Percentiles rank a stretch among this genome's conserved stretches.
phyloP scores from a whole-genome alignment of 176 grass and related monocot genomes.

The Lolium multiflorum region DNA sequence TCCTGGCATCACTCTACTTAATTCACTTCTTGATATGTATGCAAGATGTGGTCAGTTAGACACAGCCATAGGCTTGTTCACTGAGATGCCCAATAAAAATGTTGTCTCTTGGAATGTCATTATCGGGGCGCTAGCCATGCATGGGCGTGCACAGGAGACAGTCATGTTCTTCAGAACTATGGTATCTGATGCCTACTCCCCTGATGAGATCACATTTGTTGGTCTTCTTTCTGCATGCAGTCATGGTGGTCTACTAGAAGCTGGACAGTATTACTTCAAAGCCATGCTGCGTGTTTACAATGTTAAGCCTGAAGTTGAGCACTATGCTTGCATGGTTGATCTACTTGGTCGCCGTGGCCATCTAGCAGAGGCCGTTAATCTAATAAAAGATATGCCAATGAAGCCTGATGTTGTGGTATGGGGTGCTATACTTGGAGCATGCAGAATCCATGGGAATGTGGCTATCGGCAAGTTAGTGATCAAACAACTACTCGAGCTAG shows the following conservation, averaged over 20 bases:
- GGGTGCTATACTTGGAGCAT: slow-evolving; percentile 58
- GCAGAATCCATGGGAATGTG: slow-evolving; percentile 57
- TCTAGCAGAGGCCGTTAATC: slow-evolving; percentile 45
- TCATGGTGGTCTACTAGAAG: slow-evolving; percentile 55
- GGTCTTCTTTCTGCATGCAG: slow-evolving; percentile 60
- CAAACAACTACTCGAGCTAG: slow-evolving; percentile 50
- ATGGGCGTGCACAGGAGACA: slow-evolving; percentile 49
- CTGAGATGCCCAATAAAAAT: slow-evolving; percentile 41
- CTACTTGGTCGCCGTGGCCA: slow-evolving; percentile 45
- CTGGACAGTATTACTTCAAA: slow-evolving; percentile 52
- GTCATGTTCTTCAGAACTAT: slow-evolving; percentile 51
- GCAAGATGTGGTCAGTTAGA: slow-evolving; percentile 60
- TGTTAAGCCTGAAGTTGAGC: slow-evolving; percentile 52
- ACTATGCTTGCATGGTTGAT: slow-evolving; percentile 65
- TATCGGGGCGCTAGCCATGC: slow-evolving; percentile 55
- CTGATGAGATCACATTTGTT: slow-evolving; percentile 56
- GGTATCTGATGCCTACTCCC: slow-evolving; percentile 36
- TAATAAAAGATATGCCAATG: slow-evolving; percentile 59
- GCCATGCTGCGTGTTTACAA: slow-evolving; percentile 49
- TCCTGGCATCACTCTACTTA: slow-evolving; percentile 34
- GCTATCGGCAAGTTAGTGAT: slow-evolving; percentile 47
- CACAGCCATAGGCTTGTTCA: slow-evolving; percentile 46
- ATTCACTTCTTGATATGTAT: slow-evolving; percentile 59
- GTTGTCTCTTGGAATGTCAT: slow-evolving; percentile 58
- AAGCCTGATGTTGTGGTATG: slow-evolving; percentile 66